These are phyloP conservation scores for Clavaria fumosa DNA, from an alignment of 768 basidiomycete species.

Conservation along the genomic window DNA sequence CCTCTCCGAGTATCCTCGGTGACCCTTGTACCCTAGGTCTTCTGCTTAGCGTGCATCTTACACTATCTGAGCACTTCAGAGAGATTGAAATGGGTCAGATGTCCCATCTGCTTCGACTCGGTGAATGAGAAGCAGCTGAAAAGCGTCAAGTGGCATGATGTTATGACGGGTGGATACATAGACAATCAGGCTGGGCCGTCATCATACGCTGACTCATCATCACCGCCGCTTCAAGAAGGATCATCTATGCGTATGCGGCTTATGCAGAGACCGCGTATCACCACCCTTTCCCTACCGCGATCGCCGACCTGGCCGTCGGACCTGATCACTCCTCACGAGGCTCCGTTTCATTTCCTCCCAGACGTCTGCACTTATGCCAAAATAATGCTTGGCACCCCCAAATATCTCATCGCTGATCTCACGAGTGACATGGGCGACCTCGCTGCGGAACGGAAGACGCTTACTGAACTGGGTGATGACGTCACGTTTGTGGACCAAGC, in stretches of 20 bases:
- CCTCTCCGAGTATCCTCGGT: slow-evolving; percentile 91
- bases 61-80: slow-evolving; percentile 80
- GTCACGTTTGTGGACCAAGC: slow-evolving; percentile 70
- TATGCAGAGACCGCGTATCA: slow-evolving; percentile 85
- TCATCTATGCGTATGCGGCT: slow-evolving; percentile 70
- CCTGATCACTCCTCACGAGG: slow-evolving; percentile 77
- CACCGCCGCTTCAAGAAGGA: too few species aligned
- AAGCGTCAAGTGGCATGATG: slow-evolving; percentile 80
- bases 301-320: slow-evolving; percentile 92
- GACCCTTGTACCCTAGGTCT: slow-evolving; percentile 45
- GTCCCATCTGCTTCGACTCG: slow-evolving; percentile 94
- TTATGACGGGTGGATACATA: slow-evolving; percentile 23
- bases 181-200: slow-evolving; percentile 26
- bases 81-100: slow-evolving; percentile 71
- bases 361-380: slow-evolving; percentile 79
- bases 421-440: slow-evolving; percentile 60
- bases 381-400: slow-evolving; percentile 93
- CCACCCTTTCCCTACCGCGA: slow-evolving; percentile 86
- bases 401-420: slow-evolving; percentile 65
- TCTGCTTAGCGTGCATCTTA: slow-evolving; percentile 87
- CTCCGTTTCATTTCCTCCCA: slow-evolving; percentile 92
- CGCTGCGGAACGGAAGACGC: slow-evolving; percentile 45
- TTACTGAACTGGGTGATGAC: slow-evolving; percentile 61
- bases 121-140: slow-evolving; percentile 84
- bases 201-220: too few species aligned